Evolutionary conservation across 805 yeast genomes (phyloP), one percentile per base, ranked within the genome.

Genomic region (Debaryomyces hansenii): DNA sequence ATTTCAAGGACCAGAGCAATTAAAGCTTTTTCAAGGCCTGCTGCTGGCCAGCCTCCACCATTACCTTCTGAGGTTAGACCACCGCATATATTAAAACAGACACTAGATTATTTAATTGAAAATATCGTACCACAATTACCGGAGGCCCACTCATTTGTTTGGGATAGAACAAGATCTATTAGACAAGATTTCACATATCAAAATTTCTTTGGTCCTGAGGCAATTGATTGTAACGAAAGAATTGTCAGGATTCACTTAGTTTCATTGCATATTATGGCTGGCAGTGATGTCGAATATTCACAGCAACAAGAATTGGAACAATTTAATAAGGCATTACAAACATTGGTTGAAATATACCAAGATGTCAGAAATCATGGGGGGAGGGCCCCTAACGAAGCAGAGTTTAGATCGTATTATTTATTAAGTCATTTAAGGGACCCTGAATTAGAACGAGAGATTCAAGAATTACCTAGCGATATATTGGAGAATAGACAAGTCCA

Each of bases 41-140:
- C 96, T 14, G 97, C 98, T 0, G 99, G 98, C 5, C 97, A 94
- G 56, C 96, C 97, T 1, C 98, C 97, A 1, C 96, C 98, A 2
- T 70, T 94, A 47, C 99, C 99, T 0, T 90, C 97, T 1, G 99
- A 94, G 63, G 99, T 94, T 3, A 76, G 99, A 50, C 96, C 99
- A 1, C 99, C 99, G 0, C 78, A 77, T 45, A 72, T 91, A 1
- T 67, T 94, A 36, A 77, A 75, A 10, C 58, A 72, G 31, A 84
- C 97, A 0, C 67, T 94, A 49, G 75, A 86, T 48, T 89, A 88
- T 61, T 74, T 94, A 31, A 78, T 89, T 6, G 82, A 82, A 15
- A 76, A 80, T 35, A 64, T 86, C 1, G 63, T 92, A 11, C 79
- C 79, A 0, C 73, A 80, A 33, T 69, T 92, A 20, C 97, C 98